A percentile compares a stretch with the other conserved stretches of the same genome.
Evolutionary conservation across 2,329 filamentous ascomycete species (phyloP).

Genomic region (Pleomassaria siparia): DNA sequence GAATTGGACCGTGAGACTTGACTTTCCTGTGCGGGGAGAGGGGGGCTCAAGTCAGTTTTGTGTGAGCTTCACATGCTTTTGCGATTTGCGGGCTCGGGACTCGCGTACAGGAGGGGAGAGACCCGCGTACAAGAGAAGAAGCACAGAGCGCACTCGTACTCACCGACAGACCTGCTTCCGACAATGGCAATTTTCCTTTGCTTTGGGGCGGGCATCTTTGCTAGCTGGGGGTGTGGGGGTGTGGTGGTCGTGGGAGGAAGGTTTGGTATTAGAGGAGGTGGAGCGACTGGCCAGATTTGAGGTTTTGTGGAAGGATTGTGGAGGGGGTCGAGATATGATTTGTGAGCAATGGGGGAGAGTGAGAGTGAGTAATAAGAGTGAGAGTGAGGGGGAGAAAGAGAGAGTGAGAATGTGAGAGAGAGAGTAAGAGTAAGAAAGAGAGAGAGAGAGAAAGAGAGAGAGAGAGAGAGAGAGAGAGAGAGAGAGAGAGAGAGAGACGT

Average conservation of each 20-base stretch:
- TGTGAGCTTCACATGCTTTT: conserved; percentile 4
- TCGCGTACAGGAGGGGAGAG: not conserved
- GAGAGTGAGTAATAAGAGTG: too few species aligned
- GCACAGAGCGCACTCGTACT: conserved; percentile 45
- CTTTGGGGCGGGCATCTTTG: conserved; percentile 72
- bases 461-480: too few species aligned
- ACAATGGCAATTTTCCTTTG: conserved; percentile 96
- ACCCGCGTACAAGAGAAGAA: not conserved
- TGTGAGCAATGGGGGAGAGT: not conserved
- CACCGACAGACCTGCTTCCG: conserved; percentile 88
- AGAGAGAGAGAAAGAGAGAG: too few species aligned
- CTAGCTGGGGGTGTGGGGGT: conserved; percentile 15
- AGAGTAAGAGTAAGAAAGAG: too few species aligned
- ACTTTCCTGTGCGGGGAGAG: conserved; percentile 85
- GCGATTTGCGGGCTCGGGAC: too few species aligned
- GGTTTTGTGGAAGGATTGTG: conserved; percentile 16
- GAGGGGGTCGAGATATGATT: not conserved
- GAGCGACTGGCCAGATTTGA: conserved; percentile 27
- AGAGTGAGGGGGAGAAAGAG: too few species aligned
- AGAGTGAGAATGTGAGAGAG: too few species aligned
- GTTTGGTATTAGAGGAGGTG: conserved; percentile 11
- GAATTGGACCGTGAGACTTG: conserved; percentile 93
- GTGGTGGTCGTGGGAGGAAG: too few species aligned
- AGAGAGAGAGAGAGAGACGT: too few species aligned
- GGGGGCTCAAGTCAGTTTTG: conserved; percentile 6